Percentiles rank a stretch among this genome's conserved stretches.
Conservation (phyloP, 73 alveolate species). For the Durusdinium trenchii region DNA sequence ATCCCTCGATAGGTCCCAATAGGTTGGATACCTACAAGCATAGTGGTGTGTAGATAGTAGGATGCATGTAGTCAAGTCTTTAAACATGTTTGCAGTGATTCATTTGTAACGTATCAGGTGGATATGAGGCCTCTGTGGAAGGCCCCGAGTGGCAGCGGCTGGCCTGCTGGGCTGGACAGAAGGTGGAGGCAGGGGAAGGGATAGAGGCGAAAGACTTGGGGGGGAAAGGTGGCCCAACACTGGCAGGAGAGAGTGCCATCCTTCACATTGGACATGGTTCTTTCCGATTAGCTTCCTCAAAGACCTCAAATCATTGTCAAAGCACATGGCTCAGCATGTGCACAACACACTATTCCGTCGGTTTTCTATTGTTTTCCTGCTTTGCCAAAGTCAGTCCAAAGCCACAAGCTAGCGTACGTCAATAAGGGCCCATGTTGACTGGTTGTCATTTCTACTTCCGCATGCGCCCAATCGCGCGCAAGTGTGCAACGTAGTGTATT, state of each 20-base stretch:
- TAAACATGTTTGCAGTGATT: neutral
- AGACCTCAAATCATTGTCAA: neutral
- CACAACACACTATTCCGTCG: neutral
- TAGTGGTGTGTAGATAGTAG: too few relatives aligned
- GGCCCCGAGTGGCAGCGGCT: slow-evolving; percentile 77
- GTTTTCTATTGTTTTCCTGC: neutral
- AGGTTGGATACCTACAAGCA: too few relatives aligned
- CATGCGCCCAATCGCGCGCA: too few relatives aligned
- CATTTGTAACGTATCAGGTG: slow-evolving; percentile 10
- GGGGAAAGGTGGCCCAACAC: neutral
- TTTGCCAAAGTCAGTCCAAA: too few relatives aligned
- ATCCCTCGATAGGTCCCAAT: too few relatives aligned
- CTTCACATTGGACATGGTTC: neutral
- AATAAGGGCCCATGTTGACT: too few relatives aligned
- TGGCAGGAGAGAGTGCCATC: neutral
- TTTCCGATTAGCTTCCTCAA: neutral
- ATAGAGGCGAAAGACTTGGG: neutral
- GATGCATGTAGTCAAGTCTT: neutral
- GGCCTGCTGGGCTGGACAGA: slow-evolving; percentile 61
- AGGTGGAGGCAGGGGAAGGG: slow-evolving; percentile 32
- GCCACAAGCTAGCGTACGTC: too few relatives aligned
- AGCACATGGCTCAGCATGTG: neutral
- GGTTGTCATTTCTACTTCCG: too few relatives aligned
- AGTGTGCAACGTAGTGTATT: too few relatives aligned
- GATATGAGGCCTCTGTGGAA: slow-evolving; percentile 62